Base-by-base conservation (phyloP, 2,329 filamentous ascomycete species). In the Paecilomyces dactylethromorphus region DNA sequence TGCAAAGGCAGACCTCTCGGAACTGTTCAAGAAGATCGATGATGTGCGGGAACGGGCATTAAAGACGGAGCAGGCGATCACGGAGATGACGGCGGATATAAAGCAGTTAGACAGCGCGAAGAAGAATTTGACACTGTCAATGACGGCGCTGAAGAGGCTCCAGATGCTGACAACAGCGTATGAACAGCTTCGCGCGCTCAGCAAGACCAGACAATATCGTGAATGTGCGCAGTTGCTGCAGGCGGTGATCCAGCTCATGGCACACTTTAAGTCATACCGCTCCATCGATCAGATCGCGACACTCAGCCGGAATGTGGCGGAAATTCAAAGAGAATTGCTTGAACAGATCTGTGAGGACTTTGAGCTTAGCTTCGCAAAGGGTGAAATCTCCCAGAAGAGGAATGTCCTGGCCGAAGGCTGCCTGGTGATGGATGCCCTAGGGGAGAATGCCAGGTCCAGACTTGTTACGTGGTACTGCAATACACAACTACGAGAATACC, bases 111-210 rank as follows among this genome's bases (percentile, higher is more conserved):
- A 99, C 76, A 90, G 90, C 74, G 97, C 94, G 39, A 99, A 99
- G 81, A 89, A 89, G 74, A 99, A 99, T 76, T 82, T 99, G 62
- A 97, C 94, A 10, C 82, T 96, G 57, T 97, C 92, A 64, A 99
- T 99, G 94, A 99, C 94, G 51, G 93, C 93, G 22, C 81, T 99
- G 69, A 99, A 99, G 80, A 84, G 94, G 53, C 82, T 99, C 67
- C 94, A 99, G 81, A 99, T 99, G 94, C 79, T 99, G 71, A 97
- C 94, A 4, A 97, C 94, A 3, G 94, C 94, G n/a, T 99, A 97
- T 76, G 94, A 97, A 72, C 94, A 99, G 78, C 82, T 99, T 59
- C 85, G 90, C 59, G 90, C 87, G 2, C 80, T 97, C 65, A 89
- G 90, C 64, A 90, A 90, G 75, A 88, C 89, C 35, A 83, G 93